Conservation (phyloP, 495 filamentous ascomycete species). For the Hypoxylon fragiforme region DNA sequence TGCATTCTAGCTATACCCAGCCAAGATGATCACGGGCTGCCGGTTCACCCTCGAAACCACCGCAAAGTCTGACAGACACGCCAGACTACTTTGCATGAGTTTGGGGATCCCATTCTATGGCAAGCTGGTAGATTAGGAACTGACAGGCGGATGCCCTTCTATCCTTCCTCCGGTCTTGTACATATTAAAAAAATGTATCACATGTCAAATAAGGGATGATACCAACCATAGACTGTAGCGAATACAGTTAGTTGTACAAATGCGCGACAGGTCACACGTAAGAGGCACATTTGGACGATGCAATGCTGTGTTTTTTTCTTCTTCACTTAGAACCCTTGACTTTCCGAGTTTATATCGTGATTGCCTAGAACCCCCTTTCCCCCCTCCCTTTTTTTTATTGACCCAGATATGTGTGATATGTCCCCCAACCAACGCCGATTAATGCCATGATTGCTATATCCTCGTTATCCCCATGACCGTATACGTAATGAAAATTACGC, state of each 20-base stretch:
- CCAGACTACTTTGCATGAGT: slow-evolving; percentile 77
- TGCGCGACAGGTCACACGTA: slow-evolving; percentile 6
- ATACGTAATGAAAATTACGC: slow-evolving; percentile 11
- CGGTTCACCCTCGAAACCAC: slow-evolving; percentile 85
- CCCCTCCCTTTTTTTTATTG: slow-evolving; percentile 5
- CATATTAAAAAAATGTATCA: slow-evolving; percentile 26
- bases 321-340: slow-evolving; percentile 2
- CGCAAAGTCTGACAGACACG: slow-evolving; percentile 87
- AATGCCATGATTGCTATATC: slow-evolving; percentile 29
- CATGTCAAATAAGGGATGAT: background rate
- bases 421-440: slow-evolving; percentile 40
- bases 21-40: slow-evolving; percentile 91
- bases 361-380: slow-evolving; percentile 2
- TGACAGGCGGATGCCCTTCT: background rate
- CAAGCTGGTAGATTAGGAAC: slow-evolving; percentile 51
- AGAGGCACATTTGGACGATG: slow-evolving; percentile 1
- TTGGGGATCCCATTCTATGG: slow-evolving; percentile 86
- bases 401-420: slow-evolving; percentile 22
- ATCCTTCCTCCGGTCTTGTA: slow-evolving; percentile 8
- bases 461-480: slow-evolving; percentile 1
- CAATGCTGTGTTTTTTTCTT: background rate
- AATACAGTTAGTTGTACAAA: slow-evolving; percentile 31
- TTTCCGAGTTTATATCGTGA: slow-evolving; percentile 5
- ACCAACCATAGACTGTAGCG: slow-evolving; percentile 18
- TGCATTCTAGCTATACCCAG: slow-evolving; percentile 66